Evolutionary conservation across 768 basidiomycete genomes (phyloP).

Genomic region (Omphalotus guepiniiformis): DNA sequence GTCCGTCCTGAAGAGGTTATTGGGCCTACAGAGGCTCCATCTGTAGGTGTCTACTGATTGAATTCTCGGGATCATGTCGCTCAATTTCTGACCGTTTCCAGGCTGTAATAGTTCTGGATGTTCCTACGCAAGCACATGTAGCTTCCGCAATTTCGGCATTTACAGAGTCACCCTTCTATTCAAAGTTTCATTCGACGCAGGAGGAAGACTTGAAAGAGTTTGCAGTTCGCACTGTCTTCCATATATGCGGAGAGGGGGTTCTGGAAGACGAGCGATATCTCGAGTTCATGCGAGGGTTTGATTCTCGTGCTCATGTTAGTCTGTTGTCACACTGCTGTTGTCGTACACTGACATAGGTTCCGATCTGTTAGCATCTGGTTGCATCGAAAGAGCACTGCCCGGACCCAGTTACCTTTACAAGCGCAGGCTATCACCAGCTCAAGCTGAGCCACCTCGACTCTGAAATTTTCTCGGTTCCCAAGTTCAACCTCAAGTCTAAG

Average conservation of each 20-base stretch:
- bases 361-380: constrained; percentile 61
- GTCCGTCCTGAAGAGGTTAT: constrained; percentile 61
- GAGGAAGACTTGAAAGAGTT: constrained; percentile 37
- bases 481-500: constrained; percentile 40
- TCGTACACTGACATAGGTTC: not conserved
- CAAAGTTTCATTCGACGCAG: constrained; percentile 41
- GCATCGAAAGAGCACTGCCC: constrained; percentile 57
- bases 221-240: constrained; percentile 55
- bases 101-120: constrained; percentile 68
- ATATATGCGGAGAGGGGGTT: constrained; percentile 69
- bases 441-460: constrained; percentile 68
- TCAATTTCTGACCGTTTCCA: constrained; percentile 20
- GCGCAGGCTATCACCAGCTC: constrained; percentile 67
- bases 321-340: constrained; percentile 1
- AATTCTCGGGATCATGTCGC: constrained; percentile 3
- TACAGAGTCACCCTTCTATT: constrained; percentile 41
- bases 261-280: constrained; percentile 66
- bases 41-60: constrained; percentile 27
- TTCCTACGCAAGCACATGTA: constrained; percentile 59
- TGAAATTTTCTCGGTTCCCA: constrained; percentile 67
- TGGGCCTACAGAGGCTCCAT: constrained; percentile 46
- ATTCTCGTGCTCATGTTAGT: constrained; percentile 54
- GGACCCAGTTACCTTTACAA: constrained; percentile 72
- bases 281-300: constrained; percentile 68
- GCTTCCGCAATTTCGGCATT: constrained; percentile 47